Percentiles rank a stretch among this genome's conserved stretches.
phyloP scores from a whole-genome alignment of 768 basidiomycete species.

The Piloderma croceum region DNA sequence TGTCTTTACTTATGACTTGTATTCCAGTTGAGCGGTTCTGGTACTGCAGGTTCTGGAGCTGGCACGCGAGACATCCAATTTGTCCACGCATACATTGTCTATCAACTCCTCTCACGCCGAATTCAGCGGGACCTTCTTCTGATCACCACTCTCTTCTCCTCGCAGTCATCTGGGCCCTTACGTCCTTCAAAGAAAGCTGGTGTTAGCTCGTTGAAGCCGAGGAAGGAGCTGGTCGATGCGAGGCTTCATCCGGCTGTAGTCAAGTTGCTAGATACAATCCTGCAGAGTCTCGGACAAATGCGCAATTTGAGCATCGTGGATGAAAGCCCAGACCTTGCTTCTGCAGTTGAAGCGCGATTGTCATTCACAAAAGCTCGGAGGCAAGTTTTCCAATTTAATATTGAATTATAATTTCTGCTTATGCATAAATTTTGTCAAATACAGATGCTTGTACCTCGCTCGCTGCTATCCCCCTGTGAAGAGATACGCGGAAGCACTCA shows the following conservation, averaged over 20 bases:
- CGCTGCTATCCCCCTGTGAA: constrained; percentile 67
- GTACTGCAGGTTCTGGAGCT: constrained; percentile 30
- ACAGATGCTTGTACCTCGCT: constrained; percentile 70
- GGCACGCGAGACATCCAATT: constrained; percentile 73
- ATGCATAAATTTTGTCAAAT: constrained; percentile 4
- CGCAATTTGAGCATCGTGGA: constrained; percentile 78
- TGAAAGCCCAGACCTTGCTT: constrained; percentile 76
- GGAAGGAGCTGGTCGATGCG: constrained; percentile 52
- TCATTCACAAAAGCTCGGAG: constrained; percentile 71
- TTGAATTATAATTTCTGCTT: not conserved
- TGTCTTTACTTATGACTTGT: constrained; percentile 3
- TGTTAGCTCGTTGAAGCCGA: constrained; percentile 22
- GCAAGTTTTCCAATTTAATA: constrained; percentile 32
- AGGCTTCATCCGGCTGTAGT: constrained; percentile 82
- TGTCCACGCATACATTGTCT: constrained; percentile 81
- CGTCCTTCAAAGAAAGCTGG: constrained; percentile 9
- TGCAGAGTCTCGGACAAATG: constrained; percentile 85
- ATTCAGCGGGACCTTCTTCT: constrained; percentile 86
- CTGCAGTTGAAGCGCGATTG: constrained; percentile 71
- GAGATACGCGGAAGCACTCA: constrained; percentile 66
- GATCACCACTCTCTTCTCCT: constrained; percentile 55
- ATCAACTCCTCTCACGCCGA: constrained; percentile 80
- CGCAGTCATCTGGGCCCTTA: constrained; percentile 29
- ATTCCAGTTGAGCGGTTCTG: constrained; percentile 38
- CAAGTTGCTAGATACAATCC: constrained; percentile 78